Conservation (phyloP, 2,329 filamentous ascomycete genomes). For the Graphilbum sp. region DNA sequence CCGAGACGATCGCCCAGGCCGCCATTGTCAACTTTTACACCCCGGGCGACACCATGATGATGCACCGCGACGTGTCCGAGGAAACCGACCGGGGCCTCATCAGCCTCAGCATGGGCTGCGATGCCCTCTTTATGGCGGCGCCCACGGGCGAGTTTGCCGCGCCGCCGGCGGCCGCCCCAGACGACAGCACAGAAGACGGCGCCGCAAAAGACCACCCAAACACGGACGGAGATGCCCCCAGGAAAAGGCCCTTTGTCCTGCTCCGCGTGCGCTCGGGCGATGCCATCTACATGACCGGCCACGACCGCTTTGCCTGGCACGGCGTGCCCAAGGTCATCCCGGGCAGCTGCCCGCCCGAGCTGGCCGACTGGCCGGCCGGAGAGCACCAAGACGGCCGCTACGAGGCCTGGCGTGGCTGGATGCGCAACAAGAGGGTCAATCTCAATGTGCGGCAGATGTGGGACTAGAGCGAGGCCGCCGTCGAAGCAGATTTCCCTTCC, state of each 20-base stretch:
- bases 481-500: not conserved
- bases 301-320: conserved; percentile 83
- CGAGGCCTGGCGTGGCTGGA: conserved; percentile 69
- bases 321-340: conserved; percentile 77
- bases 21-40: conserved; percentile 91
- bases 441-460: conserved; percentile 85
- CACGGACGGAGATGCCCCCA: not conserved
- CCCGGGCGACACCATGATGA: conserved; percentile 76
- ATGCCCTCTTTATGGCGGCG: conserved; percentile 74
- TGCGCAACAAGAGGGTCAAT: conserved; percentile 76
- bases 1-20: conserved; percentile 63
- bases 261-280: conserved; percentile 69
- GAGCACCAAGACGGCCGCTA: conserved; percentile 28
- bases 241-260: conserved; percentile 32
- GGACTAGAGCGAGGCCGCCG: conserved; percentile 18
- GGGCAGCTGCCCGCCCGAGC: conserved; percentile 58
- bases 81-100: conserved; percentile 61
- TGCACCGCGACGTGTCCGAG: conserved; percentile 90
- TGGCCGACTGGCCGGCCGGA: conserved; percentile 56
- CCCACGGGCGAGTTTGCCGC: conserved; percentile 23
- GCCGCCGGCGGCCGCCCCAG: no score
- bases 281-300: conserved; percentile 73
- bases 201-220: no score
- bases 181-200: no score
- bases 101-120: conserved; percentile 79